Evolutionary conservation across 257 asterid species (phyloP), one percentile per base, ranked within the genome.

Genomic region (Paraleonurus japonicus): DNA sequence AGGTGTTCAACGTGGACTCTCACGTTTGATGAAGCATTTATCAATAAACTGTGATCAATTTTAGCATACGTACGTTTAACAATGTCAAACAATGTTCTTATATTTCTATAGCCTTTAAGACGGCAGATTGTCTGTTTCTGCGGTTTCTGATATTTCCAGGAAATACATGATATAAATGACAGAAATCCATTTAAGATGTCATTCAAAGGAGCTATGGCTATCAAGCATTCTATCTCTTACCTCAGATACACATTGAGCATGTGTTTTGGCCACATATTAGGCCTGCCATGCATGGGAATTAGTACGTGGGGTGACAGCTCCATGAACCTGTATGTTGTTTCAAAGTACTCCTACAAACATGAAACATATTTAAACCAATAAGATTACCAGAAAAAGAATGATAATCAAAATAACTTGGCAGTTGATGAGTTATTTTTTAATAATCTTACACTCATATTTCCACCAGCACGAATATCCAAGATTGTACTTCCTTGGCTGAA

Each of bases 231-330:
- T n/a, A n/a, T n/a, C 13, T 57, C 95, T 78, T 84, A 94, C 99
- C 83, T 89, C 70, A 95, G 97, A 83, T 95, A 89, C 35, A 89
- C 90, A 79, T 90, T 86, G 67, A 92, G 97, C 95, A 88, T 89
- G 85, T 92, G 88, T 76, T 95, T 89, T 1, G 99, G 99, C 98
- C 96, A 95, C 83, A 92, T 61, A 73, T 88, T 91, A 45, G 81
- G 81, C 83, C 98, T 87, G 51, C 98, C 96, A 16, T 92, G 99
- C 98, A 95, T 95, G 22, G 98, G 96, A 67, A 95, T 95, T 75
- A 95, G 83, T 61, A 79, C 90, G 32, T 95, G 92, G 7, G 98
- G 97, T 4, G 96, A 88, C 66, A 95, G 87, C 61, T 95, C 96
- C 88, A 92, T 68, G 77, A 95, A 88, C 71, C 84, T 82, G 85